These are phyloP conservation scores for Capronia epimyces DNA, from an alignment of 2,329 filamentous ascomycete genomes.

Conservation along the genomic window DNA sequence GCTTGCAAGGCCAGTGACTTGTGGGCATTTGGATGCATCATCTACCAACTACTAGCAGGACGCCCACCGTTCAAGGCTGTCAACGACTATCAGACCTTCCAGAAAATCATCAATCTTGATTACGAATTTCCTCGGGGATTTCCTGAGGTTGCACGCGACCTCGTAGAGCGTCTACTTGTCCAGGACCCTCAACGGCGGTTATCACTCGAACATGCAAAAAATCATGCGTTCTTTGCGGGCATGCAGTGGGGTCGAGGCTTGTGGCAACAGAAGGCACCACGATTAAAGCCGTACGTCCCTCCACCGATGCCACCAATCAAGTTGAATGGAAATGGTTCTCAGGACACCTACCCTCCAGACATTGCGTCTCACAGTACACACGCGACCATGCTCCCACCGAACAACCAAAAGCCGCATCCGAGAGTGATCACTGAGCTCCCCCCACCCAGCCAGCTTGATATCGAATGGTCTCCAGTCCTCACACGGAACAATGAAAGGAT, in stretches of 20 bases:
- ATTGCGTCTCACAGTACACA: conserved; percentile 36
- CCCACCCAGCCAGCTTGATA: conserved; percentile 92
- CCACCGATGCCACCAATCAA: conserved; percentile 73
- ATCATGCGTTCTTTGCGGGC: conserved; percentile 90
- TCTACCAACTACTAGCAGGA: conserved; percentile 94
- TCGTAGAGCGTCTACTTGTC: conserved; percentile 85
- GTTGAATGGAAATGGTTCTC: conserved; percentile 52
- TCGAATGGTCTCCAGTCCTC: conserved; percentile 96
- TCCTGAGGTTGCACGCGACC: conserved; percentile 74
- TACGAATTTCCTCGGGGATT: conserved; percentile 91
- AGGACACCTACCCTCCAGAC: conserved; percentile 41
- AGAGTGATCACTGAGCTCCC: conserved; percentile 90
- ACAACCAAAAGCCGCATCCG: conserved; percentile 55
- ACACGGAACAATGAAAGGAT: conserved; percentile 90
- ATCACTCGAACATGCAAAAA: conserved; percentile 93
- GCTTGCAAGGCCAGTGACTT: conserved; percentile 96
- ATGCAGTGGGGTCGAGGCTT: conserved; percentile 75
- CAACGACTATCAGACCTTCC: conserved; percentile 95
- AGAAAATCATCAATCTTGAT: conserved; percentile 92
- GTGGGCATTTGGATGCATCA: conserved; percentile 97
- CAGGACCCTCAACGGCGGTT: conserved; percentile 78
- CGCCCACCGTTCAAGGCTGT: conserved; percentile 91
- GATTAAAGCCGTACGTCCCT: conserved; percentile 76
- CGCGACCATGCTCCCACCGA: conserved; percentile 37
- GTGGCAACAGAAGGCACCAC: conserved; percentile 85